phyloP scores from a whole-genome alignment of 164 flowering plant species.

The Paratinospora sagittata region DNA sequence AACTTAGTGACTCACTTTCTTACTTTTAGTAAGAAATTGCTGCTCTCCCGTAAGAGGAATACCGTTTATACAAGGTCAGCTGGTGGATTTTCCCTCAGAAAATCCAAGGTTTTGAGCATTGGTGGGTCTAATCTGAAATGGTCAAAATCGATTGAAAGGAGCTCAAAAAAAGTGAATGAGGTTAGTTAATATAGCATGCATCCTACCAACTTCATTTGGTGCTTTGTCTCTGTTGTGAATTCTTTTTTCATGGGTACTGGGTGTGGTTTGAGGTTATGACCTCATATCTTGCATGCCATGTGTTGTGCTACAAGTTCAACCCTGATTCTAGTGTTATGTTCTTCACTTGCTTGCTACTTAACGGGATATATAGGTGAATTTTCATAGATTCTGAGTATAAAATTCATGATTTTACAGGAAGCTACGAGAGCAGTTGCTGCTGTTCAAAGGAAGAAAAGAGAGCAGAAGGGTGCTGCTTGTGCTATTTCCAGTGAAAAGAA shows the following conservation, averaged over 20 bases:
- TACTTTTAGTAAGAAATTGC: constrained; percentile 47
- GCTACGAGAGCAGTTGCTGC: constrained; percentile 83
- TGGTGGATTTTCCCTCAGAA: constrained; percentile 73
- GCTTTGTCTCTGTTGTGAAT: not conserved
- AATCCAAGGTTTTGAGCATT: constrained; percentile 73
- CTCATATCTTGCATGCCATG: too few species aligned
- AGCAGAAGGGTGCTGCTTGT: constrained; percentile 33
- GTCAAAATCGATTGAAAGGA: constrained; percentile 87
- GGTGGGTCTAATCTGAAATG: constrained; percentile 83
- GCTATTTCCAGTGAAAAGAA: constrained; percentile 23
- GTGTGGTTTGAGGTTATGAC: too few species aligned
- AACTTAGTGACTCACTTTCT: not conserved
- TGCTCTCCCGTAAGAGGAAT: constrained; percentile 55
- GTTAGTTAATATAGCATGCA: constrained; percentile 30
- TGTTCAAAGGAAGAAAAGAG: constrained; percentile 57
- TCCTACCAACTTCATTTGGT: too few species aligned
- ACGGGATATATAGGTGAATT: too few species aligned
- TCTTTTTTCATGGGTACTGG: not conserved
- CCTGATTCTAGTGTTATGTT: not conserved
- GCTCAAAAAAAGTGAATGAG: constrained; percentile 75
- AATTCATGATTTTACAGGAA: constrained; percentile 38
- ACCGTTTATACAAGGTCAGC: constrained; percentile 76
- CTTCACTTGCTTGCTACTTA: not conserved
- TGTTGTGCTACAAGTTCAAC: not conserved
- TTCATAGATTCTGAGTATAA: not conserved